Base-by-base conservation (phyloP, 2,329 filamentous ascomycete species). In the Ilyonectria robusta region DNA sequence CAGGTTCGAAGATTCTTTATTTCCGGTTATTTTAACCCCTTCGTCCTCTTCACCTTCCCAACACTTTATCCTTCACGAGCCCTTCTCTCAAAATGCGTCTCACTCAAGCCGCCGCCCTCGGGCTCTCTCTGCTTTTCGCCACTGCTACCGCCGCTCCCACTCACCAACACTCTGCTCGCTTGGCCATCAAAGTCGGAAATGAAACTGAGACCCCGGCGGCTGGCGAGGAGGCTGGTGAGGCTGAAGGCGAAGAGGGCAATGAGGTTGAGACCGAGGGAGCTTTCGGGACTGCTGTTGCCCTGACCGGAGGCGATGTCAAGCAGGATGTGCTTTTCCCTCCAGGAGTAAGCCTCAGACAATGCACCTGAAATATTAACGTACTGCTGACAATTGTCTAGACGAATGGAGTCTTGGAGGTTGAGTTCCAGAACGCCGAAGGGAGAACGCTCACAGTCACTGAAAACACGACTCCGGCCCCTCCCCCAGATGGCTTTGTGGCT, bases 331-430 rank as follows among this genome's bases (percentile, higher is more conserved):
- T 74, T 2, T 82, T 78, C 59, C 79, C 80, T 1, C 68, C 78
- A 3, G 78, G 77, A 29, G 78, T 81, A 75, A 72, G 78, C 72
- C 5, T 29, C 55, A 3, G 13, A 21, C 17, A 2, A n/a, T 42
- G 3, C 1, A 10, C 6, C 15, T 6, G 23, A 15, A 13, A 15
- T 35, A 3, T 8, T 11, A 4, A 35, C 8, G 10, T 23, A 6
- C 6, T 6, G 19, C 62, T 68, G 46, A 68, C 48, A 40, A 26
- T 10, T 6, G 1, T 10, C 21, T 19, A 75, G 75, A 65, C 66
- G 37, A 78, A 78, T 56, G 81, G 80, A n/a, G 62, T 66, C 17
- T 75, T 84, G 57, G 82, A 83, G 60, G 72, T 82, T 63, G 81
- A 84, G 70, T 81, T 83, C 71, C 75, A 81, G 62, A 80, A 80